phyloP scores from a whole-genome alignment of 148 eudicot species.

The Linanthus parryae region DNA sequence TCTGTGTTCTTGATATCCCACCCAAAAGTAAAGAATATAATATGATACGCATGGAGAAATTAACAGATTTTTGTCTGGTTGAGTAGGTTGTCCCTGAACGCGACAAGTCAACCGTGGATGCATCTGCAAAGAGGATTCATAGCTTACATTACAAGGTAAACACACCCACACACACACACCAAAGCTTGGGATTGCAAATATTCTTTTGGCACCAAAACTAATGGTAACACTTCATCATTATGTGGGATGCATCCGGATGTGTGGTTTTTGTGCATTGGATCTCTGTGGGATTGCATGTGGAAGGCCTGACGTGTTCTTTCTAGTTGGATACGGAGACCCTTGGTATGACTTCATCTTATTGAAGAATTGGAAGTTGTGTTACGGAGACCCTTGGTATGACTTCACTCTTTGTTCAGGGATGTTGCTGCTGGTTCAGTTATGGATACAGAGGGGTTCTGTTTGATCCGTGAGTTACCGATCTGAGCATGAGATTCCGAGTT shows the following conservation, averaged over 20 bases:
- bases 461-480: conserved; percentile 79
- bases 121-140: conserved; percentile 65
- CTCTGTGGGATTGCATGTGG: conserved; percentile 93
- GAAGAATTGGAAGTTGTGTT: too few relatives aligned
- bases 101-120: conserved; percentile 63
- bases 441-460: conserved; percentile 73
- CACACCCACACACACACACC: too few relatives aligned
- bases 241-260: conserved; percentile 89
- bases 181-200: too few relatives aligned
- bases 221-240: too few relatives aligned
- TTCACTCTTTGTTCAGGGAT: too few relatives aligned
- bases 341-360: conserved; percentile 52
- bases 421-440: conserved; percentile 81
- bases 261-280: conserved; percentile 92
- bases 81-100: conserved; percentile 64
- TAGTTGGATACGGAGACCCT: conserved; percentile 74
- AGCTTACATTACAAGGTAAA: conserved; percentile 87
- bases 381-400: too few relatives aligned
- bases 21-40: too few relatives aligned
- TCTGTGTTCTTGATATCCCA: too few relatives aligned
- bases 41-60: too few relatives aligned
- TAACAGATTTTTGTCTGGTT: too few relatives aligned
- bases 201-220: too few relatives aligned
- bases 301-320: conserved; percentile 75
- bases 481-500: too few relatives aligned